Base-by-base conservation (phyloP, 306 rosid genomes). In the Phaseolus lunatus region DNA sequence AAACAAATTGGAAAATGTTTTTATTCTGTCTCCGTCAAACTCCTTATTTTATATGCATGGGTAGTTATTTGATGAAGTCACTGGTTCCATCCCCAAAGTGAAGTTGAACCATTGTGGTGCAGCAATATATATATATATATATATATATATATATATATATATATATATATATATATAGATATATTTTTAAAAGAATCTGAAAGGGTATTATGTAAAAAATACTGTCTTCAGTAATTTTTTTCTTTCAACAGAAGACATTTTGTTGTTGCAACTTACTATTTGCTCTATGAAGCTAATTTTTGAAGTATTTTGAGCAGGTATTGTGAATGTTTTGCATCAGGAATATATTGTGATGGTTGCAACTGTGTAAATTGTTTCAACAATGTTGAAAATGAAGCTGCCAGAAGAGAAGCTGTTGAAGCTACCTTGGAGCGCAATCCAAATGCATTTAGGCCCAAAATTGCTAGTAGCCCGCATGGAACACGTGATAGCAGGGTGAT, bases 241-340 rank as follows among this genome's bases (percentile, higher is more conserved):
- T 52, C 62, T 39, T 50, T 59, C 67, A 59, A 37, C 58, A 26
- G 52, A 47, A 65, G n/a, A 48, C 35, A 76, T 76, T 73, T 63
- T 12, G 20, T 47, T 13, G 27, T 50, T 64, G 68, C 50, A 67
- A 57, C 70, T 47, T 65, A 27, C 9, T 68, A 58, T 56, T 31
- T 65, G 75, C 73, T 18, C n/a, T 44, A 35, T 52, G 56, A 69
- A 68, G 69, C 80, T 90, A 71, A 80, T 70, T 65, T 68, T 73
- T 61, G 31, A 68, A 50, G 73, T 86, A n/a, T 87, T 65, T 73
- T 83, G 84, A 78, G 82, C 93, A 96, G 99, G 90, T 96, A 96
- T 67, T 96, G 99, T 62, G 99, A 96, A 87, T 96, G 99, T 85
- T 96, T 96, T 84, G 99, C 99, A 70, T 96, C 99, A 57, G 98